A percentile compares a stretch with the other conserved stretches of the same genome.
These are phyloP conservation scores for Cyathus striatus DNA, from an alignment of 768 basidiomycete species.

Conservation along the genomic window DNA sequence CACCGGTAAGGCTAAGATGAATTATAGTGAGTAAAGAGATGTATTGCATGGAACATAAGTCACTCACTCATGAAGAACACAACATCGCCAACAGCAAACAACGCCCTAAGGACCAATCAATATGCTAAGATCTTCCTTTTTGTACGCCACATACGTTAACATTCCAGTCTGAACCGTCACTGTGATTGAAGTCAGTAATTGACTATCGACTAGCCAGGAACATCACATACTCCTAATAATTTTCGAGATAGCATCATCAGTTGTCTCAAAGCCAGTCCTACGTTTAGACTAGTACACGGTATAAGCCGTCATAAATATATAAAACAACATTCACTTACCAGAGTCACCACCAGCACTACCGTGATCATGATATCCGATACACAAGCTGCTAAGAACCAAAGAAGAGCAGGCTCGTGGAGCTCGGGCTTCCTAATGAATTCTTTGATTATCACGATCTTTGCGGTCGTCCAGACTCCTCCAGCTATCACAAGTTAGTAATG, in stretches of 20 bases:
- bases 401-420: conserved; percentile 35
- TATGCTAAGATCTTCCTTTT: neutral
- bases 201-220: conserved; percentile 1
- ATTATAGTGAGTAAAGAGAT: neutral
- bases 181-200: conserved; percentile 8
- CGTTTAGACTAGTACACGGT: conserved; percentile 19
- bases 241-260: conserved; percentile 35
- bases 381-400: conserved; percentile 40
- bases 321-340: conserved; percentile 20
- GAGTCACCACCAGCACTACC: conserved; percentile 25
- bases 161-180: conserved; percentile 41
- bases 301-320: conserved; percentile 4
- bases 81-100: conserved; percentile 37
- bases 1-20: conserved; percentile 28
- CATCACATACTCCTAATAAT: conserved; percentile 23
- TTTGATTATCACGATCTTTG: conserved; percentile 25
- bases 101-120: conserved; percentile 19
- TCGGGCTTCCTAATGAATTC: conserved; percentile 35
- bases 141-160: conserved; percentile 22
- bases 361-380: conserved; percentile 38
- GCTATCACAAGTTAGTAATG: conserved; percentile 12
- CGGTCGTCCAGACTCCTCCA: conserved; percentile 38
- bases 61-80: conserved; percentile 41
- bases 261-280: conserved; percentile 36
- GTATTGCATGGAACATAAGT: neutral